A percentile compares a stretch with the other conserved stretches of the same genome.
Evolutionary conservation across 148 eudicot genomes (phyloP).

Genomic region (Chenopodium album): DNA sequence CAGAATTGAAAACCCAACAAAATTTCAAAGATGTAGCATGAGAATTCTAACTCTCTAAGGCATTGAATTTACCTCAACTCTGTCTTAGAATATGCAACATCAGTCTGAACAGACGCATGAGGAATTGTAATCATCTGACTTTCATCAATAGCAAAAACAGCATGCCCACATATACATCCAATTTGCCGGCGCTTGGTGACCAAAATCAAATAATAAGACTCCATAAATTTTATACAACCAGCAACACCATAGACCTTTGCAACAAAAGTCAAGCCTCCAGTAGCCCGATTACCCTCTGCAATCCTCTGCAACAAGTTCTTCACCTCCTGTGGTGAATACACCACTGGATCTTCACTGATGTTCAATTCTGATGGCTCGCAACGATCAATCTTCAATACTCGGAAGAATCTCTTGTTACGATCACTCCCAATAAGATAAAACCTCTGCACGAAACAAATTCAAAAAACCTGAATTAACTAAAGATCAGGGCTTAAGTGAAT

Average conservation of each 20-base stretch:
- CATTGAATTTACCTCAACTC: slow-evolving; percentile 64
- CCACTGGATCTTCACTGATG: slow-evolving; percentile 94
- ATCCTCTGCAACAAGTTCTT: slow-evolving; percentile 86
- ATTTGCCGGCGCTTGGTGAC: slow-evolving; percentile 87
- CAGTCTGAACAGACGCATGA: slow-evolving; percentile 80
- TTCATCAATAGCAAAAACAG: slow-evolving; percentile 88
- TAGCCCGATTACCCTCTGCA: slow-evolving; percentile 90
- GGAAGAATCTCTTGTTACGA: slow-evolving; percentile 66
- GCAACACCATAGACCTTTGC: slow-evolving; percentile 91
- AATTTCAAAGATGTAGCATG: not conserved
- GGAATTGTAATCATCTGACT: slow-evolving; percentile 91
- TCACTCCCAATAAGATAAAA: slow-evolving; percentile 91
- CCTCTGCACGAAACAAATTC: slow-evolving; percentile 44
- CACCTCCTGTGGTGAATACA: slow-evolving; percentile 77
- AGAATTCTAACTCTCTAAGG: not conserved
- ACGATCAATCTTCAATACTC: slow-evolving; percentile 89
- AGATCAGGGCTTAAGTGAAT: not conserved
- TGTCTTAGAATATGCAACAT: slow-evolving; percentile 83
- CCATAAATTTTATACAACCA: slow-evolving; percentile 92
- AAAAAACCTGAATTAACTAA: not conserved
- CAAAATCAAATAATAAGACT: slow-evolving; percentile 80
- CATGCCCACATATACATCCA: slow-evolving; percentile 95
- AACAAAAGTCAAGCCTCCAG: slow-evolving; percentile 78
- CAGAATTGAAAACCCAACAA: not conserved
- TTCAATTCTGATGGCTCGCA: slow-evolving; percentile 86